Conservation (phyloP, 169 alveolate genomes). For the Cryptosporidium andersoni region DNA sequence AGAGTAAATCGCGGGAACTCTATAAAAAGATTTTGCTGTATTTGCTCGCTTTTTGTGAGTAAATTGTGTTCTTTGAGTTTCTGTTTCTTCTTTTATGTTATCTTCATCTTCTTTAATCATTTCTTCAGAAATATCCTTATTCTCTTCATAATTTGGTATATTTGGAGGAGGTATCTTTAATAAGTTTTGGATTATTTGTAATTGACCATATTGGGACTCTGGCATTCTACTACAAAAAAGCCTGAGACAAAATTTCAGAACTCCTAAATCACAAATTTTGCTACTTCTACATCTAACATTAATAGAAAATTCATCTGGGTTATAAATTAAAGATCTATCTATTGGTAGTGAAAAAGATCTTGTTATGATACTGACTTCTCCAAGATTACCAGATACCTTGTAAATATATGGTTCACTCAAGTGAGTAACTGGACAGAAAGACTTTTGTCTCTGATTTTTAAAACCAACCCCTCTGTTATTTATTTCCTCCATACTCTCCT, state of each 20-base stretch:
- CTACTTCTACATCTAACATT: conserved; percentile 18
- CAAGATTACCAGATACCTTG: not conserved
- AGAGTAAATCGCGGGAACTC: too few species aligned
- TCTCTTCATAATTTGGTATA: not conserved
- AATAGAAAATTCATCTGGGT: conserved; percentile 49
- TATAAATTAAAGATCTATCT: conserved; percentile 45
- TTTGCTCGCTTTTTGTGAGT: too few species aligned
- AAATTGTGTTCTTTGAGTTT: not conserved
- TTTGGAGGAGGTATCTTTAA: not conserved
- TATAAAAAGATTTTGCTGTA: too few species aligned
- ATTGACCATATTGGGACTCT: conserved; percentile 41
- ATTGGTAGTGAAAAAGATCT: conserved; percentile 57
- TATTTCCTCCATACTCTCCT: conserved; percentile 49
- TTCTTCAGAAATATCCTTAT: not conserved
- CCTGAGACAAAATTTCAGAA: conserved; percentile 38
- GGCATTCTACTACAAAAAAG: conserved; percentile 53
- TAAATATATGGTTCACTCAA: conserved; percentile 1
- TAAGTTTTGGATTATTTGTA: conserved; percentile 15
- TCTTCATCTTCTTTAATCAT: not conserved
- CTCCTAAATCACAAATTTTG: conserved; percentile 21
- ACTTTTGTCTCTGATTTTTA: conserved; percentile 1
- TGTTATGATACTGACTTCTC: conserved; percentile 17
- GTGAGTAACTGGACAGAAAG: conserved; percentile 48
- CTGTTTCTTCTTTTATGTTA: not conserved
- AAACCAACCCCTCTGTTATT: conserved; percentile 8